Evolutionary conservation across 2,329 filamentous ascomycete genomes (phyloP), one percentile per base, ranked within the genome.

Genomic region (Emericellopsis cladophorae): DNA sequence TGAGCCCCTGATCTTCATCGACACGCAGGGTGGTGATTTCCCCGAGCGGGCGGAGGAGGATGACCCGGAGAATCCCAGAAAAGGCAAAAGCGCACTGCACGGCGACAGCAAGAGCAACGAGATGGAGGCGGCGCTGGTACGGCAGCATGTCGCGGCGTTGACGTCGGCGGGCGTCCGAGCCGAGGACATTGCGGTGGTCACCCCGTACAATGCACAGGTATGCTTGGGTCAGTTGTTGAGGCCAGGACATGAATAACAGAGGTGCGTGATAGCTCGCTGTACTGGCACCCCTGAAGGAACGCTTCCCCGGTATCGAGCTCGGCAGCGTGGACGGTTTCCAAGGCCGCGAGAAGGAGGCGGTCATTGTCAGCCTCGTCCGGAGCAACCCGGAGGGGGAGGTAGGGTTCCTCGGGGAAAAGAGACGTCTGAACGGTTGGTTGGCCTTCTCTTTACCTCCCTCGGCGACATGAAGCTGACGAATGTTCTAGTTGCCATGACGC

Each of bases 241-340:
- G 31, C n/a, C 22, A 26, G 15, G 7, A 34, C 16, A 32, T 48
- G 21, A 46, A 46, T 40, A 34, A 38, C 8, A 21, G 18, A 21
- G 23, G 12, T 5, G 33, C 8, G 31, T 29, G 39, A 40, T 40
- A 93, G 76, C 73, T 95, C 31, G 81, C 84, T 5, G 62, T 93
- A 10, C 67, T 96, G 40, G 80, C 87, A 31, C 70, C 82, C 48
- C 71, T 98, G 39, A 92, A 90, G 55, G 84, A 92, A 45, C 66
- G 69, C 32, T 94, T 83, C 51, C 83, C 84, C 0, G 87, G 83
- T 11, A 78, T 98, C 39, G 92, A 98, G 59, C 70, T 98, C n/a
- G 92, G 92, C 29, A 95, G 87, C 52, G 86, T 98, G 2, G 92
- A 98, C 59, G 92, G 90, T 2, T 98, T 98, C 57, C 92, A 98